Evolutionary conservation across 2,329 filamentous ascomycete genomes (phyloP).

Genomic region (Ceratocystiopsis sp.): DNA sequence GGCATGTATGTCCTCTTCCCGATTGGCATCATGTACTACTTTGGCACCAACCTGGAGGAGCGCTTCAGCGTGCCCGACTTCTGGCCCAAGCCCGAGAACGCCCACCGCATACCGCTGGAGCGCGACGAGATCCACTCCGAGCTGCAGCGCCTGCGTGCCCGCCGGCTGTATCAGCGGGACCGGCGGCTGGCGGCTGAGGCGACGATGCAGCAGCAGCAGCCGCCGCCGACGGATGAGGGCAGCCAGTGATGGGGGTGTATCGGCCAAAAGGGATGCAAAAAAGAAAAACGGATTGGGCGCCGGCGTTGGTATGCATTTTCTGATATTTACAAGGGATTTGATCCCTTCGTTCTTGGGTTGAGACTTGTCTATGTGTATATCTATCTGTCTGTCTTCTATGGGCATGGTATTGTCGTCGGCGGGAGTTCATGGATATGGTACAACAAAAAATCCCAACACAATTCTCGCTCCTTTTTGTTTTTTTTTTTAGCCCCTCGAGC

Average conservation of each 20-base stretch:
- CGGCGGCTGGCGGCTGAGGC: conserved; percentile 27
- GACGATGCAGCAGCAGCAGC: conserved; percentile 8
- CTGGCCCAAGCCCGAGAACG: conserved; percentile 73
- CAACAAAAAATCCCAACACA: neutral
- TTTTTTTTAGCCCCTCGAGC: neutral
- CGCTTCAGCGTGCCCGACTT: conserved; percentile 81
- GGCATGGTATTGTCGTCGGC: too few relatives aligned
- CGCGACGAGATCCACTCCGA: conserved; percentile 71
- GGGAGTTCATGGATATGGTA: neutral
- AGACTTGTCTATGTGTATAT: neutral
- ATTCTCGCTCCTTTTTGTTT: neutral
- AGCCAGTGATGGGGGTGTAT: too few relatives aligned
- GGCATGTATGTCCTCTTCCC: conserved; percentile 98
- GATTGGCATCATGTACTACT: conserved; percentile 99
- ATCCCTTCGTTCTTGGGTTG: neutral
- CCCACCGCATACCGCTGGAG: conserved; percentile 60
- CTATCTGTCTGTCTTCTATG: neutral
- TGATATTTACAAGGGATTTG: neutral
- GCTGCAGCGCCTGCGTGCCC: conserved; percentile 50
- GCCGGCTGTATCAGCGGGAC: conserved; percentile 63
- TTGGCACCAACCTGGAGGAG: conserved; percentile 91
- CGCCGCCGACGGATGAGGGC: too few relatives aligned
- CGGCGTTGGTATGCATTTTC: neutral
- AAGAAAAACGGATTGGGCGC: neutral
- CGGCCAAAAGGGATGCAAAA: neutral